Percentiles rank a stretch among this genome's conserved stretches.
These are phyloP conservation scores for Salinomyces thailandicus DNA, from an alignment of 2,329 filamentous ascomycete genomes.

Conservation along the genomic window DNA sequence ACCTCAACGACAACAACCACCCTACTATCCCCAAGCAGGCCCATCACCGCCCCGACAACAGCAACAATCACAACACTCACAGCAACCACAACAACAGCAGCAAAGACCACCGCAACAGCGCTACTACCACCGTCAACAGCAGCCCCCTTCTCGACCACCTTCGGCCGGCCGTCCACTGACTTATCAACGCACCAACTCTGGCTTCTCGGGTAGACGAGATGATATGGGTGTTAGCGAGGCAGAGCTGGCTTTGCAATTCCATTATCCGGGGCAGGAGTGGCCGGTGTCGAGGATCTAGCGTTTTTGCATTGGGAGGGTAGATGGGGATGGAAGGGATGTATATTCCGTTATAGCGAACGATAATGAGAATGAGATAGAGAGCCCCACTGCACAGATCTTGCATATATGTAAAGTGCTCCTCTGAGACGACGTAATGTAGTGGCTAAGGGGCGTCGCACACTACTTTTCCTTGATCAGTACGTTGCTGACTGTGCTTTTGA, in stretches of 20 bases:
- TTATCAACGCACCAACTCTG: slow-evolving; percentile 12
- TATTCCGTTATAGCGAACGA: no score
- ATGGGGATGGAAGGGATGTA: no score
- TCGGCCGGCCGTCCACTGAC: slow-evolving; percentile 5
- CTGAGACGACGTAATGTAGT: no score
- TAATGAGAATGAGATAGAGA: no score
- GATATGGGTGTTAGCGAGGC: slow-evolving; percentile 19
- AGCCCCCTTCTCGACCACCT: slow-evolving; percentile 3
- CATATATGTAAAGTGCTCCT: no score
- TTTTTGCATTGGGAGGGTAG: no score
- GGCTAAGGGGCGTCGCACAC: no score
- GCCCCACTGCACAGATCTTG: no score
- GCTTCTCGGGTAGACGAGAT: slow-evolving; percentile 18
- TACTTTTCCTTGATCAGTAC: no score
- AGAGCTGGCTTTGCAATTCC: slow-evolving; percentile 48
- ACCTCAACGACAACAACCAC: slow-evolving; percentile 3
- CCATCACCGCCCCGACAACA: neutral
- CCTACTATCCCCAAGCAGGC: neutral
- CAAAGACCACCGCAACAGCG: slow-evolving; percentile 3
- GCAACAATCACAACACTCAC: slow-evolving; percentile 5
- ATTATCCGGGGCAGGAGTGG: slow-evolving; percentile 63
- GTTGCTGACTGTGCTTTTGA: no score
- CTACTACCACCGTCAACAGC: neutral
- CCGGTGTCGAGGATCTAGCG: no score
- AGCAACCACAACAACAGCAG: slow-evolving; percentile 7